Conservation (phyloP, 2,329 filamentous ascomycete genomes). For the Cadophora malorum region DNA sequence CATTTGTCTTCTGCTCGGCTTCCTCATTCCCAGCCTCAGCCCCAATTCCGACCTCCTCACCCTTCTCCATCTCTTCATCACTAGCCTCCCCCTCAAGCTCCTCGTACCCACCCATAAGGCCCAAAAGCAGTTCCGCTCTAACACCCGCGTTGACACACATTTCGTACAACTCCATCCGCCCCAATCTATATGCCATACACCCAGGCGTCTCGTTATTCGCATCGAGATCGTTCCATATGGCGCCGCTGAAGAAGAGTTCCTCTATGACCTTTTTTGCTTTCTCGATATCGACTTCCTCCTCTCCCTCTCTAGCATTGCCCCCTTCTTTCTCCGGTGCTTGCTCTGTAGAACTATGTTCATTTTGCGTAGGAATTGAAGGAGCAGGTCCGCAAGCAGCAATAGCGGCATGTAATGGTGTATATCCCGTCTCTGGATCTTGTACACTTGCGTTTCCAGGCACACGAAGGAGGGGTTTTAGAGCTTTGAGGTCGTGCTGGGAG, state of each 20-base stretch:
- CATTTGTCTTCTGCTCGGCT: conserved; percentile 36
- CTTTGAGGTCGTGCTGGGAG: conserved; percentile 59
- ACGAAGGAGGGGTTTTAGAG: conserved; percentile 44
- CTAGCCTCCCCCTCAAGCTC: conserved; percentile 61
- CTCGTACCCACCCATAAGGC: conserved; percentile 82
- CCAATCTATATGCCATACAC: conserved; percentile 78
- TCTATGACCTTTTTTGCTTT: conserved; percentile 72
- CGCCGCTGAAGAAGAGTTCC: conserved; percentile 83
- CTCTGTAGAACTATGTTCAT: no score
- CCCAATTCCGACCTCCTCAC: conserved; percentile 44
- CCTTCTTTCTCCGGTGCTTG: no score
- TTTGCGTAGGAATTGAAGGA: no score
- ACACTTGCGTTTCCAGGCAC: conserved; percentile 66
- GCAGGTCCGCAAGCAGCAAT: conserved; percentile 73
- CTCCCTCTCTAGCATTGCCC: conserved; percentile 43
- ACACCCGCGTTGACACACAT: conserved; percentile 89
- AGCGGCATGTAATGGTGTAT: conserved; percentile 87
- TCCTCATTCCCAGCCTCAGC: conserved; percentile 41
- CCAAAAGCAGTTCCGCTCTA: conserved; percentile 85
- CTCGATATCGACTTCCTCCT: conserved; percentile 53
- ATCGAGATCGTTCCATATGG: conserved; percentile 97
- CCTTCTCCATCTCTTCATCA: conserved; percentile 49
- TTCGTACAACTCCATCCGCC: conserved; percentile 75
- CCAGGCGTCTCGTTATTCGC: conserved; percentile 87
- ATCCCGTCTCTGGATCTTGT: conserved; percentile 84